These are phyloP conservation scores for Hymenoscyphus albidus DNA, from an alignment of 2,329 filamentous ascomycete species.

Conservation along the genomic window DNA sequence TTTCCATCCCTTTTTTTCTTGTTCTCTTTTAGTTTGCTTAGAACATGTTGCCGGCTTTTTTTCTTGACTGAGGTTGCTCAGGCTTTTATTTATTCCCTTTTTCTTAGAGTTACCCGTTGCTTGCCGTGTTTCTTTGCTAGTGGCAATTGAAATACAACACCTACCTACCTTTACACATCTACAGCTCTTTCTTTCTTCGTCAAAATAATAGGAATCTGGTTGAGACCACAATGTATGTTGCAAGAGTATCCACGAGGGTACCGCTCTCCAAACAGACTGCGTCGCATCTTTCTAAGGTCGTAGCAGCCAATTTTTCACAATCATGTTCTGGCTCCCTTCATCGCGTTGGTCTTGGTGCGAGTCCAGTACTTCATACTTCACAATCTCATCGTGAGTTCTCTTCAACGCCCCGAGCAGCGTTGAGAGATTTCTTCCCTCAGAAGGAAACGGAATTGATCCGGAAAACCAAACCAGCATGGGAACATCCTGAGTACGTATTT, in stretches of 20 bases:
- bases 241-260: slow-evolving; percentile 26
- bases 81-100: neutral
- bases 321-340: neutral
- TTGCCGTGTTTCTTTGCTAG: neutral
- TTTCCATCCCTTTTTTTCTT: neutral
- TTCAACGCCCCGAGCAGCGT: slow-evolving; percentile 26
- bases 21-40: neutral
- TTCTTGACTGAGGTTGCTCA: neutral
- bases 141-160: slow-evolving; percentile 1
- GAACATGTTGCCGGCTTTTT: neutral
- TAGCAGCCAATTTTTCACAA: slow-evolving; percentile 3
- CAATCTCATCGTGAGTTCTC: slow-evolving; percentile 28
- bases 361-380: slow-evolving; percentile 13
- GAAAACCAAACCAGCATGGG: slow-evolving; percentile 63
- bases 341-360: slow-evolving; percentile 10
- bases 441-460: slow-evolving; percentile 44
- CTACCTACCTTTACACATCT: neutral
- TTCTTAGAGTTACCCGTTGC: neutral
- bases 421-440: slow-evolving; percentile 34
- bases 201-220: neutral
- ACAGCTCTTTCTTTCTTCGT: neutral
- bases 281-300: slow-evolving; percentile 22
- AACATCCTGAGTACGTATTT: slow-evolving; percentile 35
- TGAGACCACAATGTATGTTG: slow-evolving; percentile 28
- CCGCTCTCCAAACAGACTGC: slow-evolving; percentile 27